Base-by-base conservation (phyloP, 352 stramenopile genomes). In the Phytophthora pisi region DNA sequence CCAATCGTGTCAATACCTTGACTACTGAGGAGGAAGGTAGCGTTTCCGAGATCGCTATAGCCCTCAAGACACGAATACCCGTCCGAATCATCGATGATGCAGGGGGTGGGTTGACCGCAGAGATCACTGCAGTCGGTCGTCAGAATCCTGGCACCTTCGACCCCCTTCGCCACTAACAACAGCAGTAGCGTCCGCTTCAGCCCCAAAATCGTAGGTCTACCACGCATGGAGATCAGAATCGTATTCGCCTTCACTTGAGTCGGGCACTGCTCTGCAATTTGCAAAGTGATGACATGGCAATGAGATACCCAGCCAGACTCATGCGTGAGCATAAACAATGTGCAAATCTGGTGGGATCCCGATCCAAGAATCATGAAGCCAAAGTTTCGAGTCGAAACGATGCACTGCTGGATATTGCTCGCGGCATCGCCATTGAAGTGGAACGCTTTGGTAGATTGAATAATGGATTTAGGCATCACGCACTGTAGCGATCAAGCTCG, bases 111-210 rank as follows among this genome's bases (percentile, higher is more conserved):
- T 51, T 26, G 5, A 4, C 45, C 59, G 18, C 59, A 60, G 6
- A 50, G 28, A 11, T 30, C 18, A n/a, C 18, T 45, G 38, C 59
- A 66, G 15, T n/a, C 46, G 16, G 59, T 60, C 7, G 50, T 66
- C 26, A 66, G 26, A 5, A 49, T 40, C 1, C 10, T 51, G n/a
- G 8, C 24, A 4, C 18, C 36, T 23, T 51, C 9, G 1, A 15
- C 52, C 31, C 4, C 34, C 10, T 34, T 31, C 23, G 20, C 20
- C 10, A 50, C 2, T 18, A 36, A 15, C 9, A 58, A n/a, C 3
- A 49, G 4, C 34, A 36, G 11, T 20, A 50, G 5, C 24, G 13
- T 20, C n/a, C 18, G 5, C 9, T 28, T 6, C 11, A 46, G 51
- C 30, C 45, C 13, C 43, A 5, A 15, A 16, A 20, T 58, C 0